Evolutionary conservation across 495 filamentous ascomycete species (phyloP).

Genomic region (Talaromyces adpressus): DNA sequence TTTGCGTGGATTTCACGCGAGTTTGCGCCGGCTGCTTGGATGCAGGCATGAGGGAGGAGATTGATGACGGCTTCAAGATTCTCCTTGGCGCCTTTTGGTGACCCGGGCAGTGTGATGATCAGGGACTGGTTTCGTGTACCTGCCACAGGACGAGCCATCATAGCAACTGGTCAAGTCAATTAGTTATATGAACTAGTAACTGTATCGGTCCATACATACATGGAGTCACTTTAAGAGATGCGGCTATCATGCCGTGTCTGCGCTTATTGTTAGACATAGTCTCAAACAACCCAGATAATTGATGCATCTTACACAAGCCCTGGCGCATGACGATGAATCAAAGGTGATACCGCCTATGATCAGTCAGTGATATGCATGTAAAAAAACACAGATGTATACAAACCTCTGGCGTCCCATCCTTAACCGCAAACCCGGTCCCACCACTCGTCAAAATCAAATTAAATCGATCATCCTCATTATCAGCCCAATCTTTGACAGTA

Average conservation of each 20-base stretch:
- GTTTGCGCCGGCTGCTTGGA: constrained; percentile 76
- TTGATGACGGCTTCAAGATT: constrained; percentile 90
- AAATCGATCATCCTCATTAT: constrained; percentile 44
- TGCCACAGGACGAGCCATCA: constrained; percentile 93
- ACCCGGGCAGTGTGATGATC: constrained; percentile 87
- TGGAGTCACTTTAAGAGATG: constrained; percentile 79
- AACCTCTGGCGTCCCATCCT: constrained; percentile 86
- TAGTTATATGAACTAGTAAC: constrained; percentile 11
- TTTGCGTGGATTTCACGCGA: constrained; percentile 76
- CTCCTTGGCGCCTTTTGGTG: constrained; percentile 93
- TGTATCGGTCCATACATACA: constrained; percentile 49
- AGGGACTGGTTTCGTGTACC: constrained; percentile 78
- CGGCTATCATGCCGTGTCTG: constrained; percentile 86
- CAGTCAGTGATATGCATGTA: background rate
- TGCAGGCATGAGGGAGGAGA: constrained; percentile 86
- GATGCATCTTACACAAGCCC: constrained; percentile 65
- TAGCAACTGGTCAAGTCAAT: constrained; percentile 59
- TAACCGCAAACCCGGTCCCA: constrained; percentile 88
- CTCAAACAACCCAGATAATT: constrained; percentile 1
- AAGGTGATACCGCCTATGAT: constrained; percentile 63
- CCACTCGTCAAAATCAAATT: constrained; percentile 86
- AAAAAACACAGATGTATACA: constrained; percentile 13
- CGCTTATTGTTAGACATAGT: constrained; percentile 20
- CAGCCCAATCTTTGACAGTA: constrained; percentile 61
- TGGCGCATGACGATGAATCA: constrained; percentile 82